Conservation (phyloP, 192 early-diverging fungal genomes). For the Coemansia reversa region DNA sequence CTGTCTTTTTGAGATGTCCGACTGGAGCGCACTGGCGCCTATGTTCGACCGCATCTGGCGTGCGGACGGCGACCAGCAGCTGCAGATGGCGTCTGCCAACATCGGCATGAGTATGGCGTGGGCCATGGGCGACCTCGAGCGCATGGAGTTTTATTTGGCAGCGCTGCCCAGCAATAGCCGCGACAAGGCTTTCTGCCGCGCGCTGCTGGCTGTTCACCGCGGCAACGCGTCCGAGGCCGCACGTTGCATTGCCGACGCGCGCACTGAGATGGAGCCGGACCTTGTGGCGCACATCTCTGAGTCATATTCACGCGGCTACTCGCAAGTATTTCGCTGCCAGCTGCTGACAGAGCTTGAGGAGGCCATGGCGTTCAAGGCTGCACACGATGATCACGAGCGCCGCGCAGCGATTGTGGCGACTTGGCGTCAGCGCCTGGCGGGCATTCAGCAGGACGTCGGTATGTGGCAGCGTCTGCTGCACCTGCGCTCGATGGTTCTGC, state of each 20-base stretch:
- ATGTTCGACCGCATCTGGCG: conserved; percentile 80
- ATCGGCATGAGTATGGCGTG: conserved; percentile 92
- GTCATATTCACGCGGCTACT: conserved; percentile 91
- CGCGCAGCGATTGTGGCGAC: conserved; percentile 74
- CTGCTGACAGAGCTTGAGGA: conserved; percentile 98
- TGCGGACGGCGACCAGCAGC: conserved; percentile 55
- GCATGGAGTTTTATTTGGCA: conserved; percentile 88
- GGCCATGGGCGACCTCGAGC: conserved; percentile 86
- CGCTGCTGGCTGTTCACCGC: conserved; percentile 81
- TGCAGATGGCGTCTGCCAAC: conserved; percentile 75
- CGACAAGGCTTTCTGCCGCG: conserved; percentile 79
- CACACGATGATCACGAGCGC: conserved; percentile 76
- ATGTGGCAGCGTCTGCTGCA: conserved; percentile 92
- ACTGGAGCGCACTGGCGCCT: conserved; percentile 82
- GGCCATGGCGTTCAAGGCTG: conserved; percentile 86
- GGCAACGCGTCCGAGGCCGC: conserved; percentile 73
- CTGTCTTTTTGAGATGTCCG: conserved; percentile 88
- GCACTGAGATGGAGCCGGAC: conserved; percentile 85
- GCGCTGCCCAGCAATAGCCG: conserved; percentile 71
- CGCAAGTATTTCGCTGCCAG: conserved; percentile 86
- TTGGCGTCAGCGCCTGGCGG: conserved; percentile 82
- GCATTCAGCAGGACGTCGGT: conserved; percentile 89
- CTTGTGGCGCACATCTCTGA: conserved; percentile 86
- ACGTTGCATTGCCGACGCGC: conserved; percentile 74
- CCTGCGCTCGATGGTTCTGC: conserved; percentile 83